These are phyloP conservation scores for Cryptococcus sp. DNA, from an alignment of 1,284 basidiomycete genomes.

Conservation along the genomic window DNA sequence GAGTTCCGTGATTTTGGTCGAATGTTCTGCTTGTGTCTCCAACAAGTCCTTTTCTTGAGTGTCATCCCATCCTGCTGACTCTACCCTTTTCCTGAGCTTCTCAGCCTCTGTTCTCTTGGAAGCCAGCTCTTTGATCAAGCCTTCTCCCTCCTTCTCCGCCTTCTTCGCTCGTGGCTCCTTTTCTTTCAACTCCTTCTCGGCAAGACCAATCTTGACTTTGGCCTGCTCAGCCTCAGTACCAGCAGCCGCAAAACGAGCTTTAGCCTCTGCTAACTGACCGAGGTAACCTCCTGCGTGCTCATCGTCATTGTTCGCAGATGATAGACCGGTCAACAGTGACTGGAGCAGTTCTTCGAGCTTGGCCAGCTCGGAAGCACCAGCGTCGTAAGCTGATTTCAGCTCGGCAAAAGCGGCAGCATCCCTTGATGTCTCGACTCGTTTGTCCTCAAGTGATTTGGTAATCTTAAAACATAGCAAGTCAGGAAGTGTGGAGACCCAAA, in stretches of 20 bases:
- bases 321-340: conserved; percentile 88
- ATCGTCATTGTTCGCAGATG: conserved; percentile 63
- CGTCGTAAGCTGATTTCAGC: conserved; percentile 66
- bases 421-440: conserved; percentile 63
- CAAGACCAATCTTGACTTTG: conserved; percentile 74
- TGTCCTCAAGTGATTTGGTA: conserved; percentile 60
- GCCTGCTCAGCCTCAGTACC: conserved; percentile 83
- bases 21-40: conserved; percentile 61
- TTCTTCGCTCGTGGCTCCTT: conserved; percentile 80
- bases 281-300: conserved; percentile 83
- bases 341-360: conserved; percentile 93
- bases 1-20: conserved; percentile 62
- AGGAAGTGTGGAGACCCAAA: neutral
- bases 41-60: conserved; percentile 73
- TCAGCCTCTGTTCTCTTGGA: conserved; percentile 65
- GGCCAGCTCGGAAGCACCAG: conserved; percentile 65
- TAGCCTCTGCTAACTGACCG: conserved; percentile 92
- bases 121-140: conserved; percentile 66
- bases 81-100: conserved; percentile 60
- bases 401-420: conserved; percentile 44
- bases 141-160: conserved; percentile 80
- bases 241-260: conserved; percentile 71
- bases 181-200: conserved; percentile 75
- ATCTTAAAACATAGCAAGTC: conserved; percentile 55
- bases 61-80: conserved; percentile 73